Conservation (phyloP, 805 yeast genomes). For the Lachancea thermotolerans region DNA sequence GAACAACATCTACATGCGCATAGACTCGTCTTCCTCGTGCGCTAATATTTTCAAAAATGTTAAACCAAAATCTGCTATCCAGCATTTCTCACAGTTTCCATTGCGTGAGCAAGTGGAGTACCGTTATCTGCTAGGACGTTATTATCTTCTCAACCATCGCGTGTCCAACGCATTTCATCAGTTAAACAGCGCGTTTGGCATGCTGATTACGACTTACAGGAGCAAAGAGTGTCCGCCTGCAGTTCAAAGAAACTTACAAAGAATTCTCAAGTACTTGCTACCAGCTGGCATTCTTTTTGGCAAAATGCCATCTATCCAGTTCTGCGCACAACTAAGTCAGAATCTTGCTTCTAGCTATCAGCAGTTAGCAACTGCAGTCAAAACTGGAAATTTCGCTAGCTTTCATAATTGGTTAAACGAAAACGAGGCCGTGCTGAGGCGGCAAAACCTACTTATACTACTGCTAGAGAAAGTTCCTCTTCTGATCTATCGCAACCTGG, state of each 20-base stretch:
- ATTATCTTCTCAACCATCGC: constrained; percentile 47
- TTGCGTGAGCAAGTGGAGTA: constrained; percentile 47
- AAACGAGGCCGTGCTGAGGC: constrained; percentile 29
- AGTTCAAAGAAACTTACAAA: constrained; percentile 22
- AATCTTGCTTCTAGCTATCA: constrained; percentile 33
- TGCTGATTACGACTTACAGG: constrained; percentile 14
- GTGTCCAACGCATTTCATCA: constrained; percentile 47
- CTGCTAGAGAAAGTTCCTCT: constrained; percentile 39
- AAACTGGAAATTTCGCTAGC: constrained; percentile 37
- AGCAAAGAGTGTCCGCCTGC: constrained; percentile 7
- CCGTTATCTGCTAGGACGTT: constrained; percentile 50
- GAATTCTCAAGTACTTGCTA: constrained; percentile 42
- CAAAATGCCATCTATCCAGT: constrained; percentile 37
- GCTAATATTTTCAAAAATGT: constrained; percentile 33
- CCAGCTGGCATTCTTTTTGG: constrained; percentile 54
- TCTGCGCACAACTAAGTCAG: constrained; percentile 21
- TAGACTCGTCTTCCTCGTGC: constrained; percentile 32
- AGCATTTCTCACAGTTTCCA: constrained; percentile 39
- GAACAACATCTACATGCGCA: constrained; percentile 49
- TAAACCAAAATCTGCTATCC: constrained; percentile 52
- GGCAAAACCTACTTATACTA: constrained; percentile 30
- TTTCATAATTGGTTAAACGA: constrained; percentile 31
- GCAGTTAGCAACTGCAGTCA: constrained; percentile 34
- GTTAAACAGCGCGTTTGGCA: constrained; percentile 46
- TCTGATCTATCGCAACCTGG: constrained; percentile 36